phyloP scores from a whole-genome alignment of 441 rosid genomes.

The Adansonia gregorii region DNA sequence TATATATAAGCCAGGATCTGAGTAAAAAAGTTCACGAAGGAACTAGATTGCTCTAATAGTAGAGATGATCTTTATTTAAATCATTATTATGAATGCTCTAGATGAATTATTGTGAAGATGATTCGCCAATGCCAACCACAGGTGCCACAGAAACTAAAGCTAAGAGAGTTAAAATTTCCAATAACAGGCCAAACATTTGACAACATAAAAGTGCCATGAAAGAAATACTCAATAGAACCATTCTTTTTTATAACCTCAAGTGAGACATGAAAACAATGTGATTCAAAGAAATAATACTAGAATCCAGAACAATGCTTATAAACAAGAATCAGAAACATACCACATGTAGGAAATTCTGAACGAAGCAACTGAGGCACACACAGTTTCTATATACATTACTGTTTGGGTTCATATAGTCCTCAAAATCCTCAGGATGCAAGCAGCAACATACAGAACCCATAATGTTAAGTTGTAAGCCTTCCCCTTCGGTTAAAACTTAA shows the following conservation, averaged over 20 bases:
- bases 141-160: neutral
- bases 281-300: neutral
- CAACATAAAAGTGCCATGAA: conserved; percentile 15
- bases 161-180: neutral
- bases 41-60: neutral
- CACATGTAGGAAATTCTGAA: conserved; percentile 66
- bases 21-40: neutral
- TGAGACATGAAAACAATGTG: neutral
- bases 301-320: neutral
- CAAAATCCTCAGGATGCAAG: conserved; percentile 63
- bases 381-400: conserved; percentile 75
- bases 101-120: neutral
- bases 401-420: conserved; percentile 73
- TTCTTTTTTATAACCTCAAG: neutral
- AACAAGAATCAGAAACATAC: conserved; percentile 46
- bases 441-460: conserved; percentile 98
- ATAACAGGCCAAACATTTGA: neutral
- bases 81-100: neutral
- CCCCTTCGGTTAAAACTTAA: conserved; percentile 29
- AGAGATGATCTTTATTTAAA: neutral
- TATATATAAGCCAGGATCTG: neutral
- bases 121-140: neutral
- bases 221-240: neutral
- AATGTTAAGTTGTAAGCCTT: conserved; percentile 34
- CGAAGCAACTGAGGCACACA: conserved; percentile 71